Percentiles rank a stretch among this genome's conserved stretches.
Conservation (phyloP, 1,139 yeast species). For the Yamadazyma oceani region DNA sequence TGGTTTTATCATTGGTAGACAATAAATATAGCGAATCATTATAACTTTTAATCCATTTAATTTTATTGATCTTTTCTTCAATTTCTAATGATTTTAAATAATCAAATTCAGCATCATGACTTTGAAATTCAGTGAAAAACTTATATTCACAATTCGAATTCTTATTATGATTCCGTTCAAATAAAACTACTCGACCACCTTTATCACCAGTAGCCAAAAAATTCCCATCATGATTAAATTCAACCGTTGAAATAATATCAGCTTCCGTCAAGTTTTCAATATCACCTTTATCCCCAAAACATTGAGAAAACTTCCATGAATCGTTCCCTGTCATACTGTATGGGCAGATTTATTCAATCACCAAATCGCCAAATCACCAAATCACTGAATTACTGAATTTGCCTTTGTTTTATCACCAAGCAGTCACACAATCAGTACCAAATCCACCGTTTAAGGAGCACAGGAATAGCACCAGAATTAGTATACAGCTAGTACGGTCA, state of each 20-base stretch:
- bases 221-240: conserved; percentile 93
- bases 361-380: no score
- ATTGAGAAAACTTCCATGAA: conserved; percentile 75
- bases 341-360: no score
- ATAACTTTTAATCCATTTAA: conserved; percentile 90
- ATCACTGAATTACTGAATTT: no score
- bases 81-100: conserved; percentile 93
- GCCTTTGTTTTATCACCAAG: no score
- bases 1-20: conserved; percentile 95
- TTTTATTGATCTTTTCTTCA: conserved; percentile 96
- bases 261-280: conserved; percentile 96
- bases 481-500: no score
- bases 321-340: conserved; percentile 23
- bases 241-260: conserved; percentile 95
- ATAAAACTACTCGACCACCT: conserved; percentile 96
- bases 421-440: no score
- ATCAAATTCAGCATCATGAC: conserved; percentile 98
- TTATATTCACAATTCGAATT: conserved; percentile 80
- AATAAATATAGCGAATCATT: conserved; percentile 86
- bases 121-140: conserved; percentile 95
- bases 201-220: conserved; percentile 97
- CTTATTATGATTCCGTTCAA: conserved; percentile 82
- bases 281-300: conserved; percentile 98
- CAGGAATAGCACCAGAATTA: no score
- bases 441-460: no score